Evolutionary conservation across 495 filamentous ascomycete genomes (phyloP).

Genomic region (Penicillium atrosanguineum): DNA sequence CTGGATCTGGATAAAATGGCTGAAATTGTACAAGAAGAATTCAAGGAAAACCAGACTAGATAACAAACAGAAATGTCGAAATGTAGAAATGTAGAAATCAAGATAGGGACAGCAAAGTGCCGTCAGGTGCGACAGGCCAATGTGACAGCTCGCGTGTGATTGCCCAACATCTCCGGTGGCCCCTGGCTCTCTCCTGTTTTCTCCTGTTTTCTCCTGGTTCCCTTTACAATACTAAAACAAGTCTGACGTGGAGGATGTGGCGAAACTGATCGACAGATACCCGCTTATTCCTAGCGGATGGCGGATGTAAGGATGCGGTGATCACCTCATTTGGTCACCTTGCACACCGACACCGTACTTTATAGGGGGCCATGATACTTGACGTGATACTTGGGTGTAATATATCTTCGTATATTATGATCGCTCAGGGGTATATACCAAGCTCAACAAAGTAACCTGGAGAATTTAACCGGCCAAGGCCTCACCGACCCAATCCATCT

Average conservation of each 20-base stretch:
- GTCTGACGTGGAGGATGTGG: slow-evolving; percentile 19
- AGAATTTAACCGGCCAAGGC: slow-evolving; percentile 45
- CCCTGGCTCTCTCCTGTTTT: background rate
- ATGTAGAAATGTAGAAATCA: background rate
- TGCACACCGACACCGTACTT: background rate
- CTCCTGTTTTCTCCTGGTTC: background rate
- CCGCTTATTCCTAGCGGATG: slow-evolving; percentile 4
- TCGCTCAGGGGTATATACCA: slow-evolving; percentile 19
- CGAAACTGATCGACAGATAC: slow-evolving; percentile 10
- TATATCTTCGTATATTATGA: background rate
- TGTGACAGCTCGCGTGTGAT: slow-evolving; percentile 26
- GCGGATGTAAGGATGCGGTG: slow-evolving; percentile 9
- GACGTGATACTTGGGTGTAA: background rate
- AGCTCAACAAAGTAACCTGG: background rate
- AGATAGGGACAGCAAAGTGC: background rate
- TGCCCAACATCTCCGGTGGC: background rate
- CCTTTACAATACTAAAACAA: background rate
- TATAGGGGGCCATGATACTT: background rate
- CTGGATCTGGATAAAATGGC: background rate
- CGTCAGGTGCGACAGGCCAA: background rate
- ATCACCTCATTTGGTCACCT: background rate
- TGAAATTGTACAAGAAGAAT: background rate
- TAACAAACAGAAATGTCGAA: background rate
- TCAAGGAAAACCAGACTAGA: background rate
- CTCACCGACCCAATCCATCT: slow-evolving; percentile 84